phyloP scores from a whole-genome alignment of 495 filamentous ascomycete genomes.

The Penicillium daleae region DNA sequence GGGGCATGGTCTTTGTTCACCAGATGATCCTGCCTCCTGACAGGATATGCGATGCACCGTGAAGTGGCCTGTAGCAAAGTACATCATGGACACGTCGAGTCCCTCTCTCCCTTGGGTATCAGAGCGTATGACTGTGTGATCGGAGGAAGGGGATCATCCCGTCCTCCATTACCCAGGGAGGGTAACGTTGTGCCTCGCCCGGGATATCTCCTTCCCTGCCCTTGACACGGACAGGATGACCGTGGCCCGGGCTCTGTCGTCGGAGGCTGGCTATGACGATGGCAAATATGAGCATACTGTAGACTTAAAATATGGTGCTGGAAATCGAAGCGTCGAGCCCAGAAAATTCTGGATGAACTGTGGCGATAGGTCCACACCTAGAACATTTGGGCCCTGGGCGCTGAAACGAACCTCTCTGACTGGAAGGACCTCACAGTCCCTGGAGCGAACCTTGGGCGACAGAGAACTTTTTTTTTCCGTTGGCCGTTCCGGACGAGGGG shows the following conservation, averaged over 20 bases:
- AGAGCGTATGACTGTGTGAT: slow-evolving; percentile 9
- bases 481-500: slow-evolving; percentile 1
- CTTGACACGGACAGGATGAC: slow-evolving; percentile 7
- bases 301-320: not conserved
- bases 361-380: slow-evolving; percentile 10
- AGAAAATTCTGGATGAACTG: slow-evolving; percentile 18
- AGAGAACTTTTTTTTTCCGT: not conserved
- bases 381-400: slow-evolving; percentile 10
- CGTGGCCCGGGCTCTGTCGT: not conserved
- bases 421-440: slow-evolving; percentile 2
- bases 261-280: not conserved
- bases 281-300: not conserved
- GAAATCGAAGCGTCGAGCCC: not conserved
- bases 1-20: slow-evolving; percentile 5
- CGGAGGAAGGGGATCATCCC: not conserved
- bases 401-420: slow-evolving; percentile 1
- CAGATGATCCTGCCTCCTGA: slow-evolving; percentile 7
- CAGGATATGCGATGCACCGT: not conserved
- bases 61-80: not conserved
- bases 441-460: slow-evolving; percentile 16
- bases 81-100: slow-evolving; percentile 8
- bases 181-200: not conserved
- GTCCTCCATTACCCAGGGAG: slow-evolving; percentile 27
- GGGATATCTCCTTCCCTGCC: not conserved
- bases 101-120: slow-evolving; percentile 4